Percentiles rank a stretch among this genome's conserved stretches.
phyloP scores from a whole-genome alignment of 345 rosid species.

The Turritis glabra region DNA sequence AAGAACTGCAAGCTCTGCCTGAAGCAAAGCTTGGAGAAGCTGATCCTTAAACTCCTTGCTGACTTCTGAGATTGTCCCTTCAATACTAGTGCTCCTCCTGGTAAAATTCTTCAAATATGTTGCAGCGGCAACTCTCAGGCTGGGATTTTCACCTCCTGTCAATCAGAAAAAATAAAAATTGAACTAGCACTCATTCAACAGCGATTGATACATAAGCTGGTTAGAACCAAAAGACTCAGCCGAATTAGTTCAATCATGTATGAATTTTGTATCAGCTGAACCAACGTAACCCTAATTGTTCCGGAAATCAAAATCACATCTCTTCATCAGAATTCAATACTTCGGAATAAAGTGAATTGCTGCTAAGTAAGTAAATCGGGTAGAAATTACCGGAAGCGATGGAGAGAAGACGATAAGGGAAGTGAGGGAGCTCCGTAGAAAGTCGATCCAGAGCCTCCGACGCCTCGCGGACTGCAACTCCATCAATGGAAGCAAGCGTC shows the following conservation, averaged over 20 bases:
- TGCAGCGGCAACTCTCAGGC: conserved; percentile 76
- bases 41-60: conserved; percentile 75
- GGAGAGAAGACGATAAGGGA: conserved; percentile 74
- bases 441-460: conserved; percentile 69
- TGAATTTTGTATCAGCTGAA: conserved; percentile 13
- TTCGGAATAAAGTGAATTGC: not conserved
- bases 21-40: conserved; percentile 64
- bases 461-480: conserved; percentile 49
- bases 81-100: conserved; percentile 47
- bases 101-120: conserved; percentile 72
- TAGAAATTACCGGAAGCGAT: conserved; percentile 49
- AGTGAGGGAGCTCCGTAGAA: conserved; percentile 56
- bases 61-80: conserved; percentile 42
- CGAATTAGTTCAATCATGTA: not conserved
- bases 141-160: conserved; percentile 60
- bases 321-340: not conserved
- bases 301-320: not conserved
- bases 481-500: conserved; percentile 59
- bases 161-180: not conserved
- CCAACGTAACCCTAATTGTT: conserved; percentile 20
- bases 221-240: not conserved
- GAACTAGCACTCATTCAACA: not conserved
- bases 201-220: not conserved
- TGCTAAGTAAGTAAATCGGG: not conserved
- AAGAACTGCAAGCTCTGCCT: conserved; percentile 59